A percentile compares a stretch with the other conserved stretches of the same genome.
Conservation (phyloP, 306 rosid genomes). For the Inga oerstediana region DNA sequence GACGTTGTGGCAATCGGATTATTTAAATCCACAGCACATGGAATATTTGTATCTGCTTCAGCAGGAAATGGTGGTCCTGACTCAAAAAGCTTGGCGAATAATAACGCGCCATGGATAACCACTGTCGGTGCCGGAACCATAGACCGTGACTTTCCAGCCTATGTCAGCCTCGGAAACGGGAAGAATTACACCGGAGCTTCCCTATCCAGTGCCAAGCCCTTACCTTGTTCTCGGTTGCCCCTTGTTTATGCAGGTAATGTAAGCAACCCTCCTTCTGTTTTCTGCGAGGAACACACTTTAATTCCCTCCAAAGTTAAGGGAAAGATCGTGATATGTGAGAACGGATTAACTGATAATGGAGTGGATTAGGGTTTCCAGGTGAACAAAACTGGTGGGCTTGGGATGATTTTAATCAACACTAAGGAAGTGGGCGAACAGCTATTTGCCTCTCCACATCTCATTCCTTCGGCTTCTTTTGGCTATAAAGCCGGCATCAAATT, state of each 20-base stretch:
- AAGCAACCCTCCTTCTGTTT: constrained; percentile 42
- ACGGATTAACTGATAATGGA: constrained; percentile 7
- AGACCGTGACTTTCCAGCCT: constrained; percentile 85
- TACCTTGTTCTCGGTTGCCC: constrained; percentile 44
- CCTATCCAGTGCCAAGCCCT: constrained; percentile 59
- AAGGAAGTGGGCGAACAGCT: constrained; percentile 69
- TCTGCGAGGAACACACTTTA: constrained; percentile 56
- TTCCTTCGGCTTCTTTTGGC: constrained; percentile 75
- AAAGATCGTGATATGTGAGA: constrained; percentile 82
- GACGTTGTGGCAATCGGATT: constrained; percentile 77
- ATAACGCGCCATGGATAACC: constrained; percentile 85
- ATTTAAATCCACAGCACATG: constrained; percentile 68
- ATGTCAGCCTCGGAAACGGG: constrained; percentile 64
- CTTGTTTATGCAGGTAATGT: constrained; percentile 62
- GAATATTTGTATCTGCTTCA: constrained; percentile 73
- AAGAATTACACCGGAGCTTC: constrained; percentile 65
- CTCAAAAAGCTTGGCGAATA: constrained; percentile 48
- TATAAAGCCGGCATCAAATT: constrained; percentile 50
- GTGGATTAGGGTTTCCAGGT: constrained; percentile 51
- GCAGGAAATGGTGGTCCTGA: constrained; percentile 88
- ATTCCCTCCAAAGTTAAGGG: constrained; percentile 62
- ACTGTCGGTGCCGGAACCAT: constrained; percentile 92
- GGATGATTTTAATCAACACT: constrained; percentile 80
- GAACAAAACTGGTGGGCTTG: constrained; percentile 73
- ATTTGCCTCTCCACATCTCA: constrained; percentile 64